Evolutionary conservation across 2,329 filamentous ascomycete genomes (phyloP), one percentile per base, ranked within the genome.

Genomic region (Diplodia intermedia): DNA sequence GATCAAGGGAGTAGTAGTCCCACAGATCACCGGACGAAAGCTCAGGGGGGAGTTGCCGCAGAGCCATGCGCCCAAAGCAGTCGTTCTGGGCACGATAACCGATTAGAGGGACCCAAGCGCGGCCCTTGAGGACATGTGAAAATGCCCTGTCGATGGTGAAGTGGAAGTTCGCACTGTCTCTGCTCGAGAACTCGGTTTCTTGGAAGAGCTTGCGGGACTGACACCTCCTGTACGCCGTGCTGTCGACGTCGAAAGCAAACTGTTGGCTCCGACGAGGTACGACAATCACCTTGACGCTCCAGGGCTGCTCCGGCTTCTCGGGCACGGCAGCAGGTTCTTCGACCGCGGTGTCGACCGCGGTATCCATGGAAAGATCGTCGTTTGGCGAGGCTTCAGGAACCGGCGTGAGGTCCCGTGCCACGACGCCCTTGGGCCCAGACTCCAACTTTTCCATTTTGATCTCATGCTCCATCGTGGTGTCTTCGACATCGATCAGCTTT

Each of bases 81-180:
- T 79, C 77, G 67, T 79, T 77, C 26, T 74, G 71, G 23, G 77
- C 77, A n/a, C 77, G 76, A 68, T 79, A 77, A 12, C 77, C 78
- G 12, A 73, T 75, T 70, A 81, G 70, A 33, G 79, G 79, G 75
- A 79, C 80, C 79, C 79, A 81, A 7, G 78, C 72, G 62, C 79
- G 73, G 36, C 77, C 76, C 20, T 76, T 76, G 31, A 80, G 71
- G 53, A 80, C 71, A 33, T 73, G 71, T 38, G 75, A 76, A 74
- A 79, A 80, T 11, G 73, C 73, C 18, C 71, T 74, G 69, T 81
- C 78, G 60, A 81, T 73, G 23, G 72, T 71, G 31, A 76, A 75
- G 26, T 74, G 75, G 68, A 80, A 80, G 66, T 75, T 77, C 4
- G 74, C 74, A 63, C 76, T 78, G 68, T 79, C 77, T 65, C 76